Evolutionary conservation across 2,329 filamentous ascomycete genomes (phyloP).

Genomic region (Paraphoma chrysanthemicola): DNA sequence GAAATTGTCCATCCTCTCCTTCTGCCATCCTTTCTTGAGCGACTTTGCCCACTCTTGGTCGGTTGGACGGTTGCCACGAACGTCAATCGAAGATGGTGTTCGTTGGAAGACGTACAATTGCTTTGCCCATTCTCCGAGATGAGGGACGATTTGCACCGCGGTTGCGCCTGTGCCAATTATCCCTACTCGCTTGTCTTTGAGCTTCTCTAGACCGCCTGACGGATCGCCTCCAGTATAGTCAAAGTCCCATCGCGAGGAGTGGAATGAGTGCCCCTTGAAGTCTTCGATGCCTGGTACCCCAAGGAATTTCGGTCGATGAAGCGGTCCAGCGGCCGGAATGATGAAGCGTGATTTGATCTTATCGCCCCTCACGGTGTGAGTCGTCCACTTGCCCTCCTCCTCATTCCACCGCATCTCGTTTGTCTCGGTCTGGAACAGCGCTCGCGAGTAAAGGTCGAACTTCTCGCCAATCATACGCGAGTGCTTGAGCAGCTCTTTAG

Average conservation of each 20-base stretch:
- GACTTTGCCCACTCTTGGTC: conserved; percentile 18
- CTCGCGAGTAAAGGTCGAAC: conserved; percentile 51
- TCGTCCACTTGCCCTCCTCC: conserved; percentile 38
- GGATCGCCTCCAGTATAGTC: conserved; percentile 30
- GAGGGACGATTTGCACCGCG: conserved; percentile 44
- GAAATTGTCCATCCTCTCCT: conserved; percentile 55
- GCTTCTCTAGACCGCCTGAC: conserved; percentile 36
- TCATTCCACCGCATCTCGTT: conserved; percentile 58
- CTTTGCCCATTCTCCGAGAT: conserved; percentile 55
- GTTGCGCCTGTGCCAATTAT: conserved; percentile 45
- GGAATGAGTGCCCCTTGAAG: conserved; percentile 36
- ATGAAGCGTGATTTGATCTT: conserved; percentile 39
- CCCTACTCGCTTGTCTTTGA: conserved; percentile 42
- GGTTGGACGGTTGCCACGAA: conserved; percentile 36
- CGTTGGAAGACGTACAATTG: conserved; percentile 64
- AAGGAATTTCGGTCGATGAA: conserved; percentile 48
- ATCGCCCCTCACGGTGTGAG: conserved; percentile 27
- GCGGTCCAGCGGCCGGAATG: conserved; percentile 28
- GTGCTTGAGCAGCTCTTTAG: conserved; percentile 56
- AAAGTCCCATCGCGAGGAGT: conserved; percentile 36
- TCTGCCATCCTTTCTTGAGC: conserved; percentile 57
- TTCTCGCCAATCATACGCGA: conserved; percentile 53
- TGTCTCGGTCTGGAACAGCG: conserved; percentile 58
- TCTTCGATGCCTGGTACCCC: conserved; percentile 25
- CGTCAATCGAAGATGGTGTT: conserved; percentile 56